These are phyloP conservation scores for Linnemannia exigua DNA, from an alignment of 192 early-diverging fungal genomes.

Conservation along the genomic window DNA sequence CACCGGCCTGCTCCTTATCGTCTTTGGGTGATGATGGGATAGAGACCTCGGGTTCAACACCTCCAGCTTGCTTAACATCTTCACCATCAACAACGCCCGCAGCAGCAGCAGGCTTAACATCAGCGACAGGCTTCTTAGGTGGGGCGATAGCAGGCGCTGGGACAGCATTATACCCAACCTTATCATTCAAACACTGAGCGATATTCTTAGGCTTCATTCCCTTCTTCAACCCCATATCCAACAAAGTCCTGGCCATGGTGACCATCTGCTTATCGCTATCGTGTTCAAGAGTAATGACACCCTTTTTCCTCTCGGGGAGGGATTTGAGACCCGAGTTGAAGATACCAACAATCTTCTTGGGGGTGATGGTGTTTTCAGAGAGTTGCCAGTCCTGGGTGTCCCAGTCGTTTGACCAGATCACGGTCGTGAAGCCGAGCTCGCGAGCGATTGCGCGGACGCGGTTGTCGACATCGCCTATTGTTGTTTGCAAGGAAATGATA, in stretches of 20 bases:
- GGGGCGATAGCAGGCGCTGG: neutral
- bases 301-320: slow-evolving; percentile 8
- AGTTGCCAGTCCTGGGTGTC: slow-evolving; percentile 70
- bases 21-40: neutral
- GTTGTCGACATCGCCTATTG: slow-evolving; percentile 43
- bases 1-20: neutral
- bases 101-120: neutral
- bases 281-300: slow-evolving; percentile 51
- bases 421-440: slow-evolving; percentile 59
- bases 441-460: slow-evolving; percentile 46
- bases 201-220: slow-evolving; percentile 46
- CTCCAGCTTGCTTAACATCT: neutral
- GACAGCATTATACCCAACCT: slow-evolving; percentile 29
- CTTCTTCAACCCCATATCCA: slow-evolving; percentile 39
- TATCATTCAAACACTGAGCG: slow-evolving; percentile 37
- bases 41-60: neutral
- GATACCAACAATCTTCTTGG: slow-evolving; percentile 34
- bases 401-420: slow-evolving; percentile 65
- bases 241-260: slow-evolving; percentile 33
- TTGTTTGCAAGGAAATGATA: too few species aligned
- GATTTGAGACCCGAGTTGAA: slow-evolving; percentile 33
- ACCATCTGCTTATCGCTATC: slow-evolving; percentile 34
- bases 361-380: slow-evolving; percentile 34
- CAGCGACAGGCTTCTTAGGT: neutral
- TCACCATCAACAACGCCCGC: neutral